Conservation (phyloP, 2,329 filamentous ascomycete species). For the Penicillium sp. region DNA sequence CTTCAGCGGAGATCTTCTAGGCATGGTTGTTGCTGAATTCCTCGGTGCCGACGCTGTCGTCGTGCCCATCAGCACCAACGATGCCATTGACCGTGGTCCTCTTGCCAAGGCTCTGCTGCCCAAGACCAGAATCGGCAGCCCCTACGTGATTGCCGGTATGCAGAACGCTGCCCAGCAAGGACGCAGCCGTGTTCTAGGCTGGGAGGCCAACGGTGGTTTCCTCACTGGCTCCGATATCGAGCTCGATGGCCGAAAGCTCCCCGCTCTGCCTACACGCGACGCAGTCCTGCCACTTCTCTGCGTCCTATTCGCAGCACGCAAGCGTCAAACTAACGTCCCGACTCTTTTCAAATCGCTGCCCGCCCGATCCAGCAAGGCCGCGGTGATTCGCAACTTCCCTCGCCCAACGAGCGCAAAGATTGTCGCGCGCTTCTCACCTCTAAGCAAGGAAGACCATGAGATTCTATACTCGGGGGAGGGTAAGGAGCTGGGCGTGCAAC, state of each 20-base stretch:
- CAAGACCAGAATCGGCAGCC: constrained; percentile 37
- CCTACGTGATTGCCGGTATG: constrained; percentile 37
- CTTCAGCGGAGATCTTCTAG: constrained; percentile 34
- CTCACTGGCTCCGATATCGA: constrained; percentile 33
- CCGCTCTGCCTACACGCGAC: constrained; percentile 34
- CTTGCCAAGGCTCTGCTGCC: constrained; percentile 28
- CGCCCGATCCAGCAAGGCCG: constrained; percentile 30
- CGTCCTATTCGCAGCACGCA: constrained; percentile 29
- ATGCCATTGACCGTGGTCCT: constrained; percentile 34
- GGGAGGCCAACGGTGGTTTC: constrained; percentile 38
- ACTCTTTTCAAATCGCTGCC: constrained; percentile 31
- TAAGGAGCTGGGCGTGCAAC: too few relatives aligned
- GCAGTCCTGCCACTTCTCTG: constrained; percentile 33
- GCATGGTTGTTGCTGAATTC: constrained; percentile 36
- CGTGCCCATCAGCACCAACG: constrained; percentile 37
- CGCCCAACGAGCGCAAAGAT: constrained; percentile 33
- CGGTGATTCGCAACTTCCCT: constrained; percentile 34
- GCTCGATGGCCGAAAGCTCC: constrained; percentile 27
- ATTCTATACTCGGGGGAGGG: not conserved
- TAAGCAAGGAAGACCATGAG: not conserved
- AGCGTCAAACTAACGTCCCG: constrained; percentile 25
- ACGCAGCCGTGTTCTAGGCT: constrained; percentile 30
- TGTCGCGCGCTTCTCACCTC: constrained; percentile 28
- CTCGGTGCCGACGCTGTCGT: constrained; percentile 30
- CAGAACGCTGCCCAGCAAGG: constrained; percentile 30